Base-by-base conservation (phyloP, 2,329 filamentous ascomycete genomes). In the Neoascochyta sp. region DNA sequence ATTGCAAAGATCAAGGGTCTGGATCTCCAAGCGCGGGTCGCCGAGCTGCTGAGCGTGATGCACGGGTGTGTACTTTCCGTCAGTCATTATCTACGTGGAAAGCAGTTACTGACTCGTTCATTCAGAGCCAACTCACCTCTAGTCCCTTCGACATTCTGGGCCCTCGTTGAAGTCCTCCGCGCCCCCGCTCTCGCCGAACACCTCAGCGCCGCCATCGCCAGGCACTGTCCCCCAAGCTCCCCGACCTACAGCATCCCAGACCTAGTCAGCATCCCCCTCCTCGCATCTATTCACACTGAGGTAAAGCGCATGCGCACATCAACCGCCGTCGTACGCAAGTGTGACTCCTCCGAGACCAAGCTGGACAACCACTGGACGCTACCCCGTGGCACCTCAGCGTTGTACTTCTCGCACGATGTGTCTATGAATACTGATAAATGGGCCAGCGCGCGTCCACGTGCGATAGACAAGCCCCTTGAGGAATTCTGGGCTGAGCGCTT, bases 401-500 rank as follows among this genome's bases (percentile, higher is more conserved):
- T 50, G 2, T 32, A 46, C 8, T 50, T 54, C 22, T 52, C 47
- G 7, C 52, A 50, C 6, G 45, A 51, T 12, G 17, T 54, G n/a
- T 46, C 45, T 4, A 27, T 54, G 9, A 48, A 61, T 23, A 34
- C 34, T 1, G 22, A 45, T 16, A 28, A 40, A 3, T 61, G 55
- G 57, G 34, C 38, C 16, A 42, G 47, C 9, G 32, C 40, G 0
- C 45, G 47, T 17, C 41, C 48, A 4, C 31, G 24, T 14, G 36
- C 40, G 2, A 24, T 47, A 1, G 32, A 45, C 9, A 41, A 15
- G 17, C 49, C 52, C 7, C 37, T 60, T 7, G 38, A 50, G 8
- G 43, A 51, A 7, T 59, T 54, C 22, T 57, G 50, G 45, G 36
- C 50, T 7, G 53, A 54, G 27, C 41, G 54, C 0, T 60, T 58